Percentiles rank a stretch among this genome's conserved stretches.
These are phyloP conservation scores for Fraxinus platypoda DNA, from an alignment of 305 asterid species.

Conservation along the genomic window DNA sequence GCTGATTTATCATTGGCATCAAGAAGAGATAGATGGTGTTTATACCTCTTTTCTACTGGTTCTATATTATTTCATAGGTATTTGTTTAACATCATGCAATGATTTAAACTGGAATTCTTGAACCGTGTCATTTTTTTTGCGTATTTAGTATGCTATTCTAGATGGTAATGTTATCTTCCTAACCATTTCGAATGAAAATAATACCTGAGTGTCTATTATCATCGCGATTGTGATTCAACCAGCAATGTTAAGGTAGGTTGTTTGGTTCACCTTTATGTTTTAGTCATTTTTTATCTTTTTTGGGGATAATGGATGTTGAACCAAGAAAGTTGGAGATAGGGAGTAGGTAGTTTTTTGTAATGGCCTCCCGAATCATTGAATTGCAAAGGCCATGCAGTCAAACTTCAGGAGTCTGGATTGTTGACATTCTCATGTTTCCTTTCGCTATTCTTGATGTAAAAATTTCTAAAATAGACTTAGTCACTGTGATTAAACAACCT, in stretches of 20 bases:
- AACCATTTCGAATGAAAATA: background rate
- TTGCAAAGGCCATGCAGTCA: background rate
- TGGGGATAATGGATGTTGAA: background rate
- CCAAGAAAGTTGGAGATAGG: background rate
- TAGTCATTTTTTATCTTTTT: background rate
- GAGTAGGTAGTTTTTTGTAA: background rate
- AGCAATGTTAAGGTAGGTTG: background rate
- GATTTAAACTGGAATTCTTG: background rate
- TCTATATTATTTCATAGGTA: constrained; percentile 53
- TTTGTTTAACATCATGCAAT: background rate
- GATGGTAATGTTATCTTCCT: background rate
- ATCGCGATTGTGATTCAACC: background rate
- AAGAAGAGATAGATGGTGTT: constrained; percentile 26
- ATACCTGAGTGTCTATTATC: background rate
- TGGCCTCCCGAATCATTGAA: background rate
- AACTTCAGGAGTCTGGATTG: background rate
- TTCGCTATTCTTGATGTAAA: background rate
- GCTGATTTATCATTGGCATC: constrained; percentile 49
- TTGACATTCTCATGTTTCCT: background rate
- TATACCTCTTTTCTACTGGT: constrained; percentile 44
- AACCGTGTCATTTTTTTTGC: background rate
- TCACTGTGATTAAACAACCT: background rate
- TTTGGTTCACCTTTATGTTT: background rate
- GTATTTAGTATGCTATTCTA: background rate
- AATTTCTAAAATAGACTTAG: background rate